Conservation (phyloP, 352 stramenopile genomes). For the Globisporangium yorkense region DNA sequence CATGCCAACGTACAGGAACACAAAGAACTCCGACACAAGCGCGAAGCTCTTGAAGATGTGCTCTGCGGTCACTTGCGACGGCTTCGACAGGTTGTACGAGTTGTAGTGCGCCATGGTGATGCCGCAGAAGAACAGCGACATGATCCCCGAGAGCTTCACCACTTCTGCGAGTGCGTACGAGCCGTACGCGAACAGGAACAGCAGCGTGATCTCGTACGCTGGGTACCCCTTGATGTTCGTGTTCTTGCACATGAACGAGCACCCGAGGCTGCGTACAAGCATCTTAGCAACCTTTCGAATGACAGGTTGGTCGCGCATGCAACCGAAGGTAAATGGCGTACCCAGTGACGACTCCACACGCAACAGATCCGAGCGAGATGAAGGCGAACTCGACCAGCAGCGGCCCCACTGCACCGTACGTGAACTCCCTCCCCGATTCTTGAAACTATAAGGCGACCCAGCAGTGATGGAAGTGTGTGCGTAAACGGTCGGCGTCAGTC, state of each 20-base stretch:
- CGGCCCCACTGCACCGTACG: conserved; percentile 41
- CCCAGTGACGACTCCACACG: conserved; percentile 69
- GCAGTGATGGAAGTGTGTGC: background rate
- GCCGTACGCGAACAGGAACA: conserved; percentile 68
- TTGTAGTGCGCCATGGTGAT: conserved; percentile 84
- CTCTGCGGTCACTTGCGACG: conserved; percentile 55
- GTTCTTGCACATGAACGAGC: conserved; percentile 76
- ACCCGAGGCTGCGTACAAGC: conserved; percentile 38
- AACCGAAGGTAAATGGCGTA: conserved; percentile 13
- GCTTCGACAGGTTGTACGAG: conserved; percentile 67
- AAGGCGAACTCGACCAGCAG: conserved; percentile 71
- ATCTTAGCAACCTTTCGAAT: background rate
- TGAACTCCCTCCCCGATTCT: conserved; percentile 75
- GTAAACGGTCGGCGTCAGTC: background rate
- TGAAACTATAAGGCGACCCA: conserved; percentile 32
- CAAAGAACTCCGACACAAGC: conserved; percentile 66
- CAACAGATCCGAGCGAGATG: conserved; percentile 77
- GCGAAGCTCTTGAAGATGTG: conserved; percentile 79
- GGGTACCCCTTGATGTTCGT: conserved; percentile 79
- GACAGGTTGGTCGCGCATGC: too few species aligned
- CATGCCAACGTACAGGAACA: conserved; percentile 80
- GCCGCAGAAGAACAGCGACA: conserved; percentile 90
- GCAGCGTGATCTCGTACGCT: conserved; percentile 66
- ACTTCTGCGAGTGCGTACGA: conserved; percentile 63
- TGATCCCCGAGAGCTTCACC: conserved; percentile 84